Percentiles rank a stretch among this genome's conserved stretches.
These are phyloP conservation scores for Aquilaria sinensis DNA, from an alignment of 345 rosid genomes.

Conservation along the genomic window DNA sequence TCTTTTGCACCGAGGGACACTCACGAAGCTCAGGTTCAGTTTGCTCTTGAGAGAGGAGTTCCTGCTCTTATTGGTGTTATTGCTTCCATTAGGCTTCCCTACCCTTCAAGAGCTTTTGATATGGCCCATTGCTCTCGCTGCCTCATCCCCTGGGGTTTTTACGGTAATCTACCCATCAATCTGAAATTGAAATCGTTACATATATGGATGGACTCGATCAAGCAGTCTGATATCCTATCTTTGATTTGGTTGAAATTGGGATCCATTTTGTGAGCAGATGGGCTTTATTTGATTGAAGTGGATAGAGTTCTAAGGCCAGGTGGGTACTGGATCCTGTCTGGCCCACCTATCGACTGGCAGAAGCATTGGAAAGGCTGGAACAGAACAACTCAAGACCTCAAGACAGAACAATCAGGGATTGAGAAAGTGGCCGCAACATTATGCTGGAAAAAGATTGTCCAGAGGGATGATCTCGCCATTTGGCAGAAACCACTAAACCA, in stretches of 20 bases:
- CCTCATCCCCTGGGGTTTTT: conserved; percentile 77
- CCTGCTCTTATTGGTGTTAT: conserved; percentile 79
- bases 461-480: conserved; percentile 57
- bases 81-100: conserved; percentile 78
- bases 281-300: conserved; percentile 62
- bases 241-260: neutral
- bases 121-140: conserved; percentile 95
- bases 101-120: conserved; percentile 82
- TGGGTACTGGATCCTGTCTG: conserved; percentile 86
- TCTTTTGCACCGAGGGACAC: conserved; percentile 91
- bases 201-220: neutral
- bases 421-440: conserved; percentile 52
- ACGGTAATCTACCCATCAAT: conserved; percentile 26
- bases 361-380: conserved; percentile 72
- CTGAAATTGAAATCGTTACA: neutral
- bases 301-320: conserved; percentile 81
- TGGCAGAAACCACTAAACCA: conserved; percentile 87
- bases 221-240: neutral
- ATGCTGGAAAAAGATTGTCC: conserved; percentile 81
- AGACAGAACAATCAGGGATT: conserved; percentile 46
- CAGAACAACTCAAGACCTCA: conserved; percentile 51
- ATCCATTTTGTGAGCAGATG: conserved; percentile 34
- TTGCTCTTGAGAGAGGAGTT: conserved; percentile 81
- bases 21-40: conserved; percentile 85
- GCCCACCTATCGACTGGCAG: conserved; percentile 88